Evolutionary conservation across 805 yeast genomes (phyloP).

Genomic region (Kodamaea lidongshanica): DNA sequence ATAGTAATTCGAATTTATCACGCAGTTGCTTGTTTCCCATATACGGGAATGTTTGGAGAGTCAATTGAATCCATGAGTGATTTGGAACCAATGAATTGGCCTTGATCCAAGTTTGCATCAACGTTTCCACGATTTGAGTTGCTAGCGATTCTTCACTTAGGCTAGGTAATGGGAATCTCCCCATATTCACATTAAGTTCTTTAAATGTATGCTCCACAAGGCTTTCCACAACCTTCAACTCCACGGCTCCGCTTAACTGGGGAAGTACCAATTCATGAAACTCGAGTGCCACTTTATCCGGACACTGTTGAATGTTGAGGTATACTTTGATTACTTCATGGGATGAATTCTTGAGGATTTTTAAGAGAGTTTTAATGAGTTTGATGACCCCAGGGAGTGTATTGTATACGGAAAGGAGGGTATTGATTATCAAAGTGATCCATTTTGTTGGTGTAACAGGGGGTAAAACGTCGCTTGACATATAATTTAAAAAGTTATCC

Average conservation of each 20-base stretch:
- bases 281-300: neutral
- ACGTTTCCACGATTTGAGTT: constrained; percentile 19
- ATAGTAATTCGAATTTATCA: constrained; percentile 24
- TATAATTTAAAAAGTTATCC: too few species aligned
- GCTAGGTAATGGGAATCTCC: constrained; percentile 27
- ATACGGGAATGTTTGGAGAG: constrained; percentile 34
- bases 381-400: constrained; percentile 15
- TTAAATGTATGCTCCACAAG: constrained; percentile 6
- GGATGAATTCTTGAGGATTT: constrained; percentile 2
- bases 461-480: too few species aligned
- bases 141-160: constrained; percentile 17
- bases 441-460: too few species aligned
- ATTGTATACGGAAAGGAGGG: constrained; percentile 1
- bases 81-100: constrained; percentile 12
- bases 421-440: constrained; percentile 5
- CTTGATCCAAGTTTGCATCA: constrained; percentile 27
- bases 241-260: neutral
- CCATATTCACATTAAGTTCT: constrained; percentile 27
- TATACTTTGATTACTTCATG: neutral
- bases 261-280: neutral
- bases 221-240: constrained; percentile 2
- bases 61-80: constrained; percentile 31
- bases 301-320: too few species aligned
- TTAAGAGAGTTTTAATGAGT: constrained; percentile 12
- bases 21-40: constrained; percentile 35